Conservation (phyloP, 441 rosid genomes). For the Erodium texanum region DNA sequence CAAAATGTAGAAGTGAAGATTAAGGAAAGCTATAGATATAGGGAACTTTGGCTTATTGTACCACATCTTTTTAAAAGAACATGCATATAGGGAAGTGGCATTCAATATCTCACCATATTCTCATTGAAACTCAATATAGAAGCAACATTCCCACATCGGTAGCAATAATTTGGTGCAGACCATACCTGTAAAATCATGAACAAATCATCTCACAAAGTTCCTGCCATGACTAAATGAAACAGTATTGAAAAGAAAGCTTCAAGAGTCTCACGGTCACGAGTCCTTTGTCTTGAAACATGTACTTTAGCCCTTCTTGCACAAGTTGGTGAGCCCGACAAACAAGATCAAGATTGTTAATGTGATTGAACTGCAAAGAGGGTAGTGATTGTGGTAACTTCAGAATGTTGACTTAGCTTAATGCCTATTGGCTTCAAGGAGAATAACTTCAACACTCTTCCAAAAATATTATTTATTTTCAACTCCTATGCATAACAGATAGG, state of each 20-base stretch:
- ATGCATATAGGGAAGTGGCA: too few species aligned
- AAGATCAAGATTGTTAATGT: slow-evolving; percentile 85
- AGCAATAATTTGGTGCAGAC: slow-evolving; percentile 99
- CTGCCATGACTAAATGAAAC: slow-evolving; percentile 10
- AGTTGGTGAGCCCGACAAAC: slow-evolving; percentile 99
- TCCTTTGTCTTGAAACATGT: slow-evolving; percentile 99
- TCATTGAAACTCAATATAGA: slow-evolving; percentile 97
- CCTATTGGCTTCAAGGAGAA: not conserved
- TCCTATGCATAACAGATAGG: too few species aligned
- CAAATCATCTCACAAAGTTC: slow-evolving; percentile 20
- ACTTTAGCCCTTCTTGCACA: slow-evolving; percentile 99
- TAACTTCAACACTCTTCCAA: not conserved
- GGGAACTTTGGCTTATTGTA: too few species aligned
- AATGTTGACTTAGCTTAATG: not conserved
- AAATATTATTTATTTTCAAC: not conserved
- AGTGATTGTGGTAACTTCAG: not conserved
- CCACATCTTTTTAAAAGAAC: too few species aligned
- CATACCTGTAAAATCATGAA: slow-evolving; percentile 56
- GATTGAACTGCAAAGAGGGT: slow-evolving; percentile 63
- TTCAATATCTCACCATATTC: slow-evolving; percentile 66
- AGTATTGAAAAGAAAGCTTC: slow-evolving; percentile 7
- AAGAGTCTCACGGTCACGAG: slow-evolving; percentile 72
- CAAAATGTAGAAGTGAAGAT: too few species aligned
- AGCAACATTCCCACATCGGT: slow-evolving; percentile 98
- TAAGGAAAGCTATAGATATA: too few species aligned